Base-by-base conservation (phyloP, 2,329 filamentous ascomycete genomes). In the Fusarium albidum region DNA sequence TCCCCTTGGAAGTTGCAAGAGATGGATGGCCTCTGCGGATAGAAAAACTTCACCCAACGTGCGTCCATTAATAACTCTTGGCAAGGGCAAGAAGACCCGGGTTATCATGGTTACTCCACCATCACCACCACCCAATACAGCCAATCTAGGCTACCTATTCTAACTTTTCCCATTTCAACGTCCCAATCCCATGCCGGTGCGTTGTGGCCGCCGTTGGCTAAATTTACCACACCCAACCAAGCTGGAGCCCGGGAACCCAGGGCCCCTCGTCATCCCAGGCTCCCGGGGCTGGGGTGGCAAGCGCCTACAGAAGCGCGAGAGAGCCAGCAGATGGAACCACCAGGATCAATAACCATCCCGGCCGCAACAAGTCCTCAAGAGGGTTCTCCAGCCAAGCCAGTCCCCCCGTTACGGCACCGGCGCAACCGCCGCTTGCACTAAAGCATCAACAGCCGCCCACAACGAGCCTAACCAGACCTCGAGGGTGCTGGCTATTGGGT, bases 321-420 rank as follows among this genome's bases (percentile, higher is more conserved):
- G 63, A 58, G 45, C n/a, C 35, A 54, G 40, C 26, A 43, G 33
- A n/a, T n/a, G n/a, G n/a, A n/a, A 44, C 42, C 59, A 61, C 42
- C 44, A 52, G 43, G 55, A 54, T 59, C 48, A 49, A 21, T 32
- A 49, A 59, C 54, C 49, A 45, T 48, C 47, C 21, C 57, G 51
- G 33, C 49, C 29, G 29, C 33, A 51, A 55, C 28, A 27, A 52
- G 32, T 21, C 21, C 45, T 43, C 41, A 34, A 39, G 27, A 44
- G 21, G 21, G 5, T 21, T 21, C 21, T 21, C 21, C 21, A 21
- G 21, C 21, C 21, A 21, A 21, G 21, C 21, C 21, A 21, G 31
- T 51, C 18, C 39, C 47, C 35, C 51, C 45, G 43, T 41, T 43
- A 43, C 40, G 41, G 45, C 42, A 42, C 33, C 21, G 21, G 21